Base-by-base conservation (phyloP, 805 yeast species). In the Metschnikowia kunwiensis region DNA sequence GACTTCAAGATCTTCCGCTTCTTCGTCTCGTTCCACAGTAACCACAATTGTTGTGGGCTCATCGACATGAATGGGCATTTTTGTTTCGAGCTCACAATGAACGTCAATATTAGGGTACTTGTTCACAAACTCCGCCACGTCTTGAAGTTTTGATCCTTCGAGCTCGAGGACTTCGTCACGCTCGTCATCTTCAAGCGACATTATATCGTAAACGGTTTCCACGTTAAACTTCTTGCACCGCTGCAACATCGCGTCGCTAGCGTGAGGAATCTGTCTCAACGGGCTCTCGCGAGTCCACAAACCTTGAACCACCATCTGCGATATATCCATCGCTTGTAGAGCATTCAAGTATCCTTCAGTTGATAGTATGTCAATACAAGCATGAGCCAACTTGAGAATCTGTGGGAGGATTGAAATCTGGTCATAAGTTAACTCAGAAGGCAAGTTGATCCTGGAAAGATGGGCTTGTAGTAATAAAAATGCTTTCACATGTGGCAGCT, bases 281-380 rank as follows among this genome's bases (percentile, higher is more conserved):
- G 93, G 82, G 32, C 76, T 75, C 38, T 85, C 95, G 6, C 78
- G 68, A 46, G 78, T 85, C 95, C 96, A 87, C 17, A 85, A 65
- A 1, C 84, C 94, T 57, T 91, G 97, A 1, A 82, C 77, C 5
- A 86, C 61, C 94, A 87, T 85, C 55, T 93, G 98, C 1, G 84
- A 74, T 34, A 88, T 55, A 54, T 93, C 97, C 85, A 93, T 85
- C 0, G 86, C 91, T 29, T 74, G 71, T 46, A 86, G 70, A 0
- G 95, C 88, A 55, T 79, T 83, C 51, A 89, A 61, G 46, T 74
- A 68, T 0, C 97, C 96, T 41, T 87, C 87, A 46, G 86, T 76
- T 0, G 95, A 80, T 24, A 88, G 62, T 1, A 82, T 62, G 56
- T 93, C 97, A 13, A 86, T 80, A 30, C 78, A 63, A 0, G 91